These are phyloP conservation scores for Fremontodendron californicum DNA, from an alignment of 345 rosid species.

Conservation along the genomic window DNA sequence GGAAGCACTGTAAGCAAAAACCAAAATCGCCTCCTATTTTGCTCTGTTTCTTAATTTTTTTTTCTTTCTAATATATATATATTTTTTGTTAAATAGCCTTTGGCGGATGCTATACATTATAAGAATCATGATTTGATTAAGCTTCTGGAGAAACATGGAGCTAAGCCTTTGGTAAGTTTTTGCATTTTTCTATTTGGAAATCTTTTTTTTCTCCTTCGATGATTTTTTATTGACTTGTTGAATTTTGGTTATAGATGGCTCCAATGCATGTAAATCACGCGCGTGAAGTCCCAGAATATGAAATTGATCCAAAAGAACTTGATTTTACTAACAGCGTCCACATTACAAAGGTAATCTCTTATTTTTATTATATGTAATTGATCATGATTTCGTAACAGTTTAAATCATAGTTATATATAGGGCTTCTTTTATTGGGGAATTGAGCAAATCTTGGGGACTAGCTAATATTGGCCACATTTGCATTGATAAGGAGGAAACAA, in stretches of 20 bases:
- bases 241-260: constrained; percentile 47
- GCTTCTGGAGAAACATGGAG: constrained; percentile 75
- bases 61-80: background rate
- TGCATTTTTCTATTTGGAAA: background rate
- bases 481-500: background rate
- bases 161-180: constrained; percentile 66
- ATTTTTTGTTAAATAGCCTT: constrained; percentile 57
- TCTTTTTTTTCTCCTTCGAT: background rate
- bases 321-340: constrained; percentile 78
- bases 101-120: constrained; percentile 87
- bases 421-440: background rate
- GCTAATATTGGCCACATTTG: background rate
- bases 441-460: background rate
- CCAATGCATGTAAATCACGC: constrained; percentile 88
- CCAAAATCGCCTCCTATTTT: background rate
- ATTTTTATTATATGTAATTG: background rate
- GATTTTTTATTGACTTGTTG: background rate
- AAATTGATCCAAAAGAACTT: constrained; percentile 66
- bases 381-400: background rate
- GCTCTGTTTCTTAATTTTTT: background rate
- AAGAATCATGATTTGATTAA: constrained; percentile 74
- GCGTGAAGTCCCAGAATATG: constrained; percentile 92
- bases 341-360: constrained; percentile 54
- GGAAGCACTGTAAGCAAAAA: constrained; percentile 80
- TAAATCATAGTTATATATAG: background rate